These are phyloP conservation scores for Neopestalotiopsis sp. DNA, from an alignment of 2,329 filamentous ascomycete genomes.

Conservation along the genomic window DNA sequence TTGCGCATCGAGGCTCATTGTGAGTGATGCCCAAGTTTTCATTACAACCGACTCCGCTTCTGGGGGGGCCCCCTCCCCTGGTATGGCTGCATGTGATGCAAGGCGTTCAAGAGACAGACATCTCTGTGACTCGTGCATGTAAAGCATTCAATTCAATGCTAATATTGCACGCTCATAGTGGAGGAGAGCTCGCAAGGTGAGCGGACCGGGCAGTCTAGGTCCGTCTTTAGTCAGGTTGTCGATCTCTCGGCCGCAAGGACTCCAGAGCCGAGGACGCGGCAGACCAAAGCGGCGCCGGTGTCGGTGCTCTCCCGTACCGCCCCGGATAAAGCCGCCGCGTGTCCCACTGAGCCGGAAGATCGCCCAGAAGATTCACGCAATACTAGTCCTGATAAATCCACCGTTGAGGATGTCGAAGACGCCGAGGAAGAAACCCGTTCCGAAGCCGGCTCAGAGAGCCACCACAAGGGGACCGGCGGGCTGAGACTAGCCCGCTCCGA, in stretches of 20 bases:
- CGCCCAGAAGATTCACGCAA: not conserved
- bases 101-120: not conserved
- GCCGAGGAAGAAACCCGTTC: not conserved
- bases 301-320: not conserved
- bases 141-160: not conserved
- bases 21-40: not conserved
- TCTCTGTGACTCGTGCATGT: not conserved
- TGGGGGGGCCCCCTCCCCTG: too few species aligned
- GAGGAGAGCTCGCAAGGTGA: not conserved
- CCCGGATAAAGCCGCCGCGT: not conserved
- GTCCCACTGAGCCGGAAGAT: not conserved
- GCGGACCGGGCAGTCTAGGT: not conserved
- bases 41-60: not conserved
- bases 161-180: not conserved
- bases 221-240: conserved; percentile 8
- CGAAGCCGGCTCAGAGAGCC: conserved; percentile 2
- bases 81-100: not conserved
- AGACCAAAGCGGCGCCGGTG: not conserved
- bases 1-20: conserved; percentile 9
- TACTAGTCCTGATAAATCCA: not conserved
- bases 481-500: conserved; percentile 25
- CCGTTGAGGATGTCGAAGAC: not conserved
- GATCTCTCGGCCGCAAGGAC: not conserved
- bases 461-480: conserved; percentile 23
- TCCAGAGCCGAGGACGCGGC: not conserved